phyloP scores from a whole-genome alignment of 495 filamentous ascomycete genomes.

The Tuber magnatum region DNA sequence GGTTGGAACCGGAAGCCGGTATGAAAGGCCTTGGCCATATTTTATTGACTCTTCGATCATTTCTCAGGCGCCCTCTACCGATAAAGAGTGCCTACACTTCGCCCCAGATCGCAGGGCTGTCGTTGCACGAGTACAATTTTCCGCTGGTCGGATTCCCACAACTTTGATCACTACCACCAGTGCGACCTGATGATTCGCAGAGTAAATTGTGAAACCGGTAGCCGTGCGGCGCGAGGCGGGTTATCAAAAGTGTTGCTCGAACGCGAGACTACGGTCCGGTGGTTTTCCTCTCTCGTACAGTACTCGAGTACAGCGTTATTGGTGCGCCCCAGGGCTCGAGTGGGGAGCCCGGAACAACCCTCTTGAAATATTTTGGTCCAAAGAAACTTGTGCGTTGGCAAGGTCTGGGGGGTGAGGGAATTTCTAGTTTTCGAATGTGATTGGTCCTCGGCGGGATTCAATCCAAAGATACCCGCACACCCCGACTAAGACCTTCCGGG shows the following conservation, averaged over 20 bases:
- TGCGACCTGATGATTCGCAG: neutral
- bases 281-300: too few species aligned
- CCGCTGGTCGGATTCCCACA: neutral
- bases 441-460: neutral
- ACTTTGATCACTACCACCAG: neutral
- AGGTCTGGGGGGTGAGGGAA: neutral
- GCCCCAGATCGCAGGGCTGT: neutral
- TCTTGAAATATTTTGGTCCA: neutral
- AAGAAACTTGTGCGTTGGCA: neutral
- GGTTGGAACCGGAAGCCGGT: neutral
- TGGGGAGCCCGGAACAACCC: neutral
- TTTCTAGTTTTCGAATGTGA: neutral
- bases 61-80: neutral
- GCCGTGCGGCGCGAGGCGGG: neutral
- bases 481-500: neutral
- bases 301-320: too few species aligned
- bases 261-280: neutral
- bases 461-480: neutral
- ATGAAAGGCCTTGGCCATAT: neutral
- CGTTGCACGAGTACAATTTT: too few species aligned
- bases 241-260: neutral
- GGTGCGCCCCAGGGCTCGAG: neutral
- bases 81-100: neutral
- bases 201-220: neutral
- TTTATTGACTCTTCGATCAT: neutral